Base-by-base conservation (phyloP, 305 asterid genomes). In the Euphrasia arctica region DNA sequence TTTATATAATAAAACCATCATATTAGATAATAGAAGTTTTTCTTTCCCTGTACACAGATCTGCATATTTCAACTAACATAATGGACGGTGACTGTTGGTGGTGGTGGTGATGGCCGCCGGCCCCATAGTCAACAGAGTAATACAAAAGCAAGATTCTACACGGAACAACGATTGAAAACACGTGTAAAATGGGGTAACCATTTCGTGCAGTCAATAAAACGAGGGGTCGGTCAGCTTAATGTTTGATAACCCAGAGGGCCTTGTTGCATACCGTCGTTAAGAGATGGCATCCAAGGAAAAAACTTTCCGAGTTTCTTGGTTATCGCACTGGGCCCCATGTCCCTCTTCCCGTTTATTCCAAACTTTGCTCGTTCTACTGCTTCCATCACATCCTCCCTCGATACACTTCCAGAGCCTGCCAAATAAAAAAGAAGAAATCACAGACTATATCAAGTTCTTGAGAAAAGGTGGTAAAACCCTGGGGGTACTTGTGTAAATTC, bases 251-350 rank as follows among this genome's bases (percentile, higher is more conserved):
- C 97, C 48, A 80, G 57, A 14, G 83, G 86, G 42, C 95, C 91
- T 61, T 75, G 79, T 61, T 75, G 79, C 5, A 28, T 13, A 62
- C 83, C 81, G 58, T 79, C 89, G 60, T 74, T 57, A 13, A 92
- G 71, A 61, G 95, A 76, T 47, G 97, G 96, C 87, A 89, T 78
- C 98, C 98, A 92, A 41, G 98, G 96, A 71, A 89, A 92, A 65
- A 89, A 66, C 79, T 82, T 89, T 1, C 73, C 95, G 0, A 92
- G 82, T 71, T 87, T 97, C 83, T 73, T 85, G 74, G 89, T 74
- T 74, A 92, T 60, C 25, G 83, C 62, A 63, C 65, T 72, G 9
- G 85, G 74, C 50, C 64, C 62, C 11, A 70, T 70, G 67, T 70
- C 81, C 79, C 76, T 80, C 10, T 39, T 39, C 63, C 84, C 85